Percentiles rank a stretch among this genome's conserved stretches.
Evolutionary conservation across 208 protist genomes (phyloP).

Genomic region (Angomonas desouzai): DNA sequence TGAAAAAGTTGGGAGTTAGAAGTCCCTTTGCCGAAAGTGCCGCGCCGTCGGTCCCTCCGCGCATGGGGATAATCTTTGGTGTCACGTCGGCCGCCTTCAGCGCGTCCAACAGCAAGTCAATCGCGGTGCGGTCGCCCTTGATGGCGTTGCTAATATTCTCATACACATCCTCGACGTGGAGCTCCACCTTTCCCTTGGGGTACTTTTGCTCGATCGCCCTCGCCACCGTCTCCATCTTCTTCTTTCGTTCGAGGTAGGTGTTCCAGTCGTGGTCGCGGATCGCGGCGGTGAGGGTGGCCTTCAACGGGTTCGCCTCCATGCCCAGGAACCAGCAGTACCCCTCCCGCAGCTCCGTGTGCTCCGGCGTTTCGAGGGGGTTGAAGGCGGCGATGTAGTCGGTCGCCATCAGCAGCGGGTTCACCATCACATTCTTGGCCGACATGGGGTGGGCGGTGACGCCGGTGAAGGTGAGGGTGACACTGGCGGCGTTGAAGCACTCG

Average conservation of each 20-base stretch:
- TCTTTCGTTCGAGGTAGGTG: slow-evolving; percentile 49
- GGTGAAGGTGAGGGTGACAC: slow-evolving; percentile 44
- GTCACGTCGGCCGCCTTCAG: slow-evolving; percentile 45
- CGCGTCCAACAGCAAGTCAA: slow-evolving; percentile 71
- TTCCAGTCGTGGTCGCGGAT: slow-evolving; percentile 67
- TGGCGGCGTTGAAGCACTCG: slow-evolving; percentile 84
- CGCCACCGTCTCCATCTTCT: slow-evolving; percentile 42
- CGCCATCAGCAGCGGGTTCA: slow-evolving; percentile 84
- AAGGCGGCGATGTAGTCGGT: slow-evolving; percentile 71
- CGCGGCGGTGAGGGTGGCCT: slow-evolving; percentile 50
- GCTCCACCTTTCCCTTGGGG: slow-evolving; percentile 57
- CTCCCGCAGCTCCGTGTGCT: slow-evolving; percentile 72
- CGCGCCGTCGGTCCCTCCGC: slow-evolving; percentile 78
- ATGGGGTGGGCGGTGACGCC: slow-evolving; percentile 83
- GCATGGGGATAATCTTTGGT: slow-evolving; percentile 78
- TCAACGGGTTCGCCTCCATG: slow-evolving; percentile 45
- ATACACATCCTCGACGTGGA: slow-evolving; percentile 67
- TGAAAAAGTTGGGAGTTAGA: slow-evolving; percentile 84
- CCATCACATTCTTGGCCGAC: slow-evolving; percentile 83
- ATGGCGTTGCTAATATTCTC: slow-evolving; percentile 68
- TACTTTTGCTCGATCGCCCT: slow-evolving; percentile 45
- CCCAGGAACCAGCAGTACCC: slow-evolving; percentile 81
- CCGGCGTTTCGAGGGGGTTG: slow-evolving; percentile 63
- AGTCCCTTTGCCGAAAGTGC: slow-evolving; percentile 65
- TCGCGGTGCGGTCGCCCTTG: slow-evolving; percentile 49